Base-by-base conservation (phyloP, 169 alveolate genomes). In the Plasmodium sp. region DNA sequence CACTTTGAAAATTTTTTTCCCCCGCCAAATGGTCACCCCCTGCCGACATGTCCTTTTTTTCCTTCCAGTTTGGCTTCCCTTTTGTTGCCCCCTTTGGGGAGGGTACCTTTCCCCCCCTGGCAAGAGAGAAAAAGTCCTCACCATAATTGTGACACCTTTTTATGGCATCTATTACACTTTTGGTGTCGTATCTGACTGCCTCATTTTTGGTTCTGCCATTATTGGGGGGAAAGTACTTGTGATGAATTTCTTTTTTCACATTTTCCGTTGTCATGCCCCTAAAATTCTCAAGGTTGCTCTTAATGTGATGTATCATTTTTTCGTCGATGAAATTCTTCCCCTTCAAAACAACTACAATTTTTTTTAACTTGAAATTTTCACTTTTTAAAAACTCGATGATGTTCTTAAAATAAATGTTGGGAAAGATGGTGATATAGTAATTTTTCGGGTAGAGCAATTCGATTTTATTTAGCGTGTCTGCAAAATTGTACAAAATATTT, bases 381-480 rank as follows among this genome's bases (percentile, higher is more conserved):
- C 84, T 33, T 62, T 93, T 95, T 91, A 96, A 75, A 84, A 96
- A 96, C 12, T 82, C 80, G 5, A 96, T 92, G 54, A 96, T 72
- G 33, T 92, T 92, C 36, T 94, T 81, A 74, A 94, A 92, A 75
- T 95, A 93, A 31, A 91, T 93, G 72, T 77, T 94, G 71, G 96
- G 96, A 85, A 92, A 81, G 0, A 94, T 94, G 3, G 96, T 88
- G 6, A 96, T 90, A 54, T 62, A 58, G 56, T 92, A 85, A 36
- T 71, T 77, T 45, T 92, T 93, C 9, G 91, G 95, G 56, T 94
- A 96, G 9, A 88, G 51, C 33, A 96, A 74, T 72, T 96, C 97
- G 18, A 96, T 84, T 41, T 81, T 62, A 75, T 93, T 90, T 58
- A 96, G 48, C 10, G 97, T 92, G 31, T 84, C 96, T 31, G 84